Base-by-base conservation (phyloP, 805 yeast species). In the Scheffersomyces ergatensis region DNA sequence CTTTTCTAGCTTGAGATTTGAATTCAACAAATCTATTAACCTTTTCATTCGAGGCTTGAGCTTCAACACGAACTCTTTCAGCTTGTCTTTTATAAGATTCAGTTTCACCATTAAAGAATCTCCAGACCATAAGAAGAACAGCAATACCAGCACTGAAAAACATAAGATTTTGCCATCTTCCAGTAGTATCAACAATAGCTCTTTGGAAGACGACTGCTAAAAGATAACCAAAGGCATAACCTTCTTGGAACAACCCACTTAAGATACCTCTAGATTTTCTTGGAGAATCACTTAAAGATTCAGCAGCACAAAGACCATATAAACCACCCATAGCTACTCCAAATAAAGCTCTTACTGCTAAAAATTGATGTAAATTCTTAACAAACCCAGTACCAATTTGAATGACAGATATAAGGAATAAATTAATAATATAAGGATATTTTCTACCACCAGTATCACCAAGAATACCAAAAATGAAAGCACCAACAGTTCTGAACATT, bases 251-350 rank as follows among this genome's bases (percentile, higher is more conserved):
- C 14, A 76, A 62, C 36, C 89, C 89, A 14, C 83, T 76, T 20
- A 84, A 56, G 34, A 81, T 61, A 30, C 85, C 84, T 51, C 85
- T 72, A 12, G 87, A 78, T 21, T 61, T 65, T 2, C 57, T 57
- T 1, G 88, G 88, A 37, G 80, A 72, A 51, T 82, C 85, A 48
- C 82, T 86, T 24, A 84, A 67, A 6, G 89, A 81, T 5, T 82
- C 78, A 8, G 85, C 83, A 19, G 83, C 75, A 26, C 82, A 76
- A 43, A 78, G 75, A 27, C 86, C 87, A 53, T 74, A 83, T 39
- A 81, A 63, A 38, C 88, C 89, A 32, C 89, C 89, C 86, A 83
- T 80, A 35, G 80, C 77, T 37, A 82, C 63, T 34, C 90, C 89
- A 54, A 78, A 83, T 16, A 82, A 48, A 2, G 86, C 82, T 38